Evolutionary conservation across 805 yeast genomes (phyloP).

Genomic region (Wickerhamiella siamensis): DNA sequence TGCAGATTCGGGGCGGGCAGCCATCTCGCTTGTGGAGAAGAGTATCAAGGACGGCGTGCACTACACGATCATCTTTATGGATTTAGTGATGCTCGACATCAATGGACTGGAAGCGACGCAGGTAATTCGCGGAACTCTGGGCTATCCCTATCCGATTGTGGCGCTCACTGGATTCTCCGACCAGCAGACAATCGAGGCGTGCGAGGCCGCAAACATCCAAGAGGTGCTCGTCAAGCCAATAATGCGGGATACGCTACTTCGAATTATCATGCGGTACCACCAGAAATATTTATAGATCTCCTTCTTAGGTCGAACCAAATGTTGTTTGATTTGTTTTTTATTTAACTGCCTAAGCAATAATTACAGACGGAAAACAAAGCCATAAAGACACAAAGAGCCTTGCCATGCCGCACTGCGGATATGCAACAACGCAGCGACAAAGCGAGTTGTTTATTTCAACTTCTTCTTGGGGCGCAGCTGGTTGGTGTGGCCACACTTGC

Average conservation of each 20-base stretch:
- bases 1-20: slow-evolving; percentile 83
- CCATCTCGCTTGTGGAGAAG: slow-evolving; percentile 50
- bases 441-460: slow-evolving; percentile 61
- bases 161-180: slow-evolving; percentile 92
- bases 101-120: slow-evolving; percentile 22
- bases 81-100: slow-evolving; percentile 20
- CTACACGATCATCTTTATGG: slow-evolving; percentile 21
- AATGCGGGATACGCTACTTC: slow-evolving; percentile 50
- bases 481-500: slow-evolving; percentile 99
- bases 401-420: too few species aligned
- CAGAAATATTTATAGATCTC: not conserved
- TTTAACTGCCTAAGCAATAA: not conserved
- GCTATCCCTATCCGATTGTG: slow-evolving; percentile 63
- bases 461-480: slow-evolving; percentile 99
- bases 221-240: slow-evolving; percentile 82
- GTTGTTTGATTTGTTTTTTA: not conserved
- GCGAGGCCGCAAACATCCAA: slow-evolving; percentile 71
- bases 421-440: slow-evolving; percentile 3
- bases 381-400: too few species aligned
- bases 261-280: slow-evolving; percentile 34
- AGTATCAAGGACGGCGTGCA: slow-evolving; percentile 29
- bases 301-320: not conserved
- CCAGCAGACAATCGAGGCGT: slow-evolving; percentile 64
- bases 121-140: slow-evolving; percentile 46
- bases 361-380: not conserved